Evolutionary conservation across 148 eudicot species (phyloP), one percentile per base, ranked within the genome.

Genomic region (Nepenthes mirabilis): DNA sequence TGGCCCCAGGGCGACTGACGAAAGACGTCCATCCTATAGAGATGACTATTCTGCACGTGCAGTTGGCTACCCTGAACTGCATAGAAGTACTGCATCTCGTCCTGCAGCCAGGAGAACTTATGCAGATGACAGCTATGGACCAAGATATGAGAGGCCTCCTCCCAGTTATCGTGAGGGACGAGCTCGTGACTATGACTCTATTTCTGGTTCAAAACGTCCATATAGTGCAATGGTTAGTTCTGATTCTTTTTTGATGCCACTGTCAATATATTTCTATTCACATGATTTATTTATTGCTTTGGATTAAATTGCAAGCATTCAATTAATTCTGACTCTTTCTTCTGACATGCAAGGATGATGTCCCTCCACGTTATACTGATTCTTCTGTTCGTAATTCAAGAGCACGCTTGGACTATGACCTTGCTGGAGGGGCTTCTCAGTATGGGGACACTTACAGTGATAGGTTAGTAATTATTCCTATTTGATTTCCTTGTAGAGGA

Each of bases 351-450:
- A 36, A 93, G 98, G 98, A 93, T 73, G 98, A 93, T 37, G 77
- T 65, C 32, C 82, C 85, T 74, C 85, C 89, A 14, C 95, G 96
- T 14, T 88, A 93, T 66, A 61, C 81, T 64, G 98, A 88, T 65
- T 43, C 79, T 14, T 80, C 85, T 43, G 74, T 67, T 36, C 98
- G 95, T 40, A 96, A 93, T 35, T 84, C 96, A 43, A 84, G 98
- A 76, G 85, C 89, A 68, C 91, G 98, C 68, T 58, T 84, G 72
- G 98, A 93, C 74, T 93, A 88, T 70, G 98, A 93, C 40, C 47
- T 80, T 45, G 77, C 80, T 60, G 73, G 75, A 33, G 76, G 98
- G 52, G 61, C 81, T 70, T 83, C 95, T 47, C 91, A 78, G 14
- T 88, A 88, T 68, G 83, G 77, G 36, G 98, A 93, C 67, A 72